Conservation (phyloP, 306 rosid genomes). For the Fragaria iinumae region DNA sequence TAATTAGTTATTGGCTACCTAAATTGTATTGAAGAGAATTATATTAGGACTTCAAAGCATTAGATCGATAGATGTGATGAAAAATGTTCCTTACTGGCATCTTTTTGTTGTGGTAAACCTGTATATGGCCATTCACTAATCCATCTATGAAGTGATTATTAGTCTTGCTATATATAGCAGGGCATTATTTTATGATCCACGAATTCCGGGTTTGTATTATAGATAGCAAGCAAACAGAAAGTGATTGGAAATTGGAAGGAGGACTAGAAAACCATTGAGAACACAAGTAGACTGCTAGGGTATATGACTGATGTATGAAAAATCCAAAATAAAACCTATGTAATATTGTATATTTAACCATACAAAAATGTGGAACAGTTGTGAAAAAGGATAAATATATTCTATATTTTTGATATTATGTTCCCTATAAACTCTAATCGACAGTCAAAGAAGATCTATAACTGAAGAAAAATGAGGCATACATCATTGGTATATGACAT, state of each 20-base stretch:
- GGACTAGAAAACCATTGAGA: not conserved
- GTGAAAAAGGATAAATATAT: not conserved
- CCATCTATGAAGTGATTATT: not conserved
- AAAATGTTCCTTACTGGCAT: not conserved
- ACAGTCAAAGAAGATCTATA: not conserved
- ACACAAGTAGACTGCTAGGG: too few species aligned
- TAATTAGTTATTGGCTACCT: not conserved
- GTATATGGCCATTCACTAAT: not conserved
- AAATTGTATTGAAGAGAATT: not conserved
- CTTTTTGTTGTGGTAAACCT: too few species aligned
- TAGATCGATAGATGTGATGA: not conserved
- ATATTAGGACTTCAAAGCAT: not conserved
- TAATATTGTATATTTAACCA: not conserved
- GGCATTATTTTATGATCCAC: slow-evolving; percentile 1
- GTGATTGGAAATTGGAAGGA: not conserved
- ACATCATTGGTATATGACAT: not conserved
- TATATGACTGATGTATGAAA: not conserved
- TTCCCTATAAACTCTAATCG: not conserved
- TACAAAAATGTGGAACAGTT: not conserved
- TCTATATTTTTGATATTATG: not conserved
- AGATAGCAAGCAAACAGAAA: slow-evolving; percentile 4
- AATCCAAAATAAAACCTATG: not conserved
- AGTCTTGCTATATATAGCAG: not conserved
- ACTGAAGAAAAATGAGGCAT: not conserved
- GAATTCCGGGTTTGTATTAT: not conserved